phyloP scores from a whole-genome alignment of 2,329 filamentous ascomycete genomes.

The Tolypocladium ophioglossoides region DNA sequence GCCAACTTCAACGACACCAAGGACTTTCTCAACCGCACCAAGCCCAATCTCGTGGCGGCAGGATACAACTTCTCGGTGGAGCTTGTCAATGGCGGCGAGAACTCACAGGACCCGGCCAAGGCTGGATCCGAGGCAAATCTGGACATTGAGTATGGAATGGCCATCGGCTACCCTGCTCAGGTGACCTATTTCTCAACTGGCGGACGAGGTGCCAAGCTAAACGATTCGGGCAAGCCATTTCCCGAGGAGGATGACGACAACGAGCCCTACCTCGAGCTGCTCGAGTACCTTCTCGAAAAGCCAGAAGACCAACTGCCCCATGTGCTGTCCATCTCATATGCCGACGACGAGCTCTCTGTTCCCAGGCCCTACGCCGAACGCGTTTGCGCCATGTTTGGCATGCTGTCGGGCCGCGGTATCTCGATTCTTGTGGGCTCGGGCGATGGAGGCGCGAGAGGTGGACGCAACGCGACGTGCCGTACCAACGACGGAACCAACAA shows the following conservation, averaged over 20 bases:
- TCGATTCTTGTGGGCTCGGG: constrained; percentile 40
- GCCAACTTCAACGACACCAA: constrained; percentile 31
- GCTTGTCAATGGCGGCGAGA: constrained; percentile 31
- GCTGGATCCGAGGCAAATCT: constrained; percentile 35
- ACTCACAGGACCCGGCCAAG: constrained; percentile 24
- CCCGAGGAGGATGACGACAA: constrained; percentile 27
- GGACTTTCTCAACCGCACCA: constrained; percentile 24
- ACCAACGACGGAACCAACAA: constrained; percentile 48
- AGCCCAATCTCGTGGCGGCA: constrained; percentile 23
- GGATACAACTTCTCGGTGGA: constrained; percentile 29
- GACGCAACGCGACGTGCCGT: constrained; percentile 38
- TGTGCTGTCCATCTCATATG: constrained; percentile 47
- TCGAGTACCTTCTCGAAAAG: constrained; percentile 37
- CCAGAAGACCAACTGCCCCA: constrained; percentile 37
- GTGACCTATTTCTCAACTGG: constrained; percentile 34
- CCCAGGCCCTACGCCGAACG: constrained; percentile 38
- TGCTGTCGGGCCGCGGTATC: constrained; percentile 41
- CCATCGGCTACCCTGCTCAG: constrained; percentile 31
- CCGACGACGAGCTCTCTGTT: constrained; percentile 46
- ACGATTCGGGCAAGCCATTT: constrained; percentile 23
- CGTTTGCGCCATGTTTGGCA: constrained; percentile 42
- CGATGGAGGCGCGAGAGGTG: constrained; percentile 36
- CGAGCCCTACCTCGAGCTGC: constrained; percentile 46
- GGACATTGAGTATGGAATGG: constrained; percentile 38
- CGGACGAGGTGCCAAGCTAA: constrained; percentile 31